Base-by-base conservation (phyloP, 768 basidiomycete species). In the Boletus fagicola region DNA sequence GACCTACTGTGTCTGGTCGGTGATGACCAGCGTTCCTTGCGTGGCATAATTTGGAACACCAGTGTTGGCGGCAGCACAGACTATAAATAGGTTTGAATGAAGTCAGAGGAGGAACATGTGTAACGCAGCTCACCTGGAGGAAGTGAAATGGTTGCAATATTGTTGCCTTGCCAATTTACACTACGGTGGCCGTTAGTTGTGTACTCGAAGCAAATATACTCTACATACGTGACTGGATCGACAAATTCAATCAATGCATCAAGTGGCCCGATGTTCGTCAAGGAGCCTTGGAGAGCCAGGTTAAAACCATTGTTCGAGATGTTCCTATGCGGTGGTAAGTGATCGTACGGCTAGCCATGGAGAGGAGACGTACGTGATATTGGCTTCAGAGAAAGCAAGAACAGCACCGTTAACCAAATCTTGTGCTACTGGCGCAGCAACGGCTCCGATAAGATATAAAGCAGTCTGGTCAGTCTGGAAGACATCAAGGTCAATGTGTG, bases 391-490 rank as follows among this genome's bases (percentile, higher is more conserved):
- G 67, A 88, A 89, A 9, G 75, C 72, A 49, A 90, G 66, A 6
- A 75, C 59, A 0, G 87, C 77, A 20, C 75, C 76, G 47, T 84
- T 79, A 26, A 90, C 87, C 16, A 90, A 77, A 61, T 78, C 74
- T 68, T 88, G 88, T 3, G 84, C 80, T 30, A 86, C 73, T 15
- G 87, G 85, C 18, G 79, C 83, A 42, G 86, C 84, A 31, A 89
- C 85, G 4, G 82, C 85, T n/a, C 86, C 85, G 40, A 89, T 84
- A 49, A 89, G 76, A 71, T 81, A 87, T 26, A 90, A 71, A 0
- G 79, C 81, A 2, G 83, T 83, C 58, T 77, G 64, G 67, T 89
- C 88, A 2, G 83, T 85, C 82, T 87, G 40, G 22, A 57, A 6
- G 49, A 47, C 43, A 9, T 22, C 20, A 26, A 28, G 22, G 39